These are phyloP conservation scores for Venturia nashicola DNA, from an alignment of 2,329 filamentous ascomycete genomes.

Conservation along the genomic window DNA sequence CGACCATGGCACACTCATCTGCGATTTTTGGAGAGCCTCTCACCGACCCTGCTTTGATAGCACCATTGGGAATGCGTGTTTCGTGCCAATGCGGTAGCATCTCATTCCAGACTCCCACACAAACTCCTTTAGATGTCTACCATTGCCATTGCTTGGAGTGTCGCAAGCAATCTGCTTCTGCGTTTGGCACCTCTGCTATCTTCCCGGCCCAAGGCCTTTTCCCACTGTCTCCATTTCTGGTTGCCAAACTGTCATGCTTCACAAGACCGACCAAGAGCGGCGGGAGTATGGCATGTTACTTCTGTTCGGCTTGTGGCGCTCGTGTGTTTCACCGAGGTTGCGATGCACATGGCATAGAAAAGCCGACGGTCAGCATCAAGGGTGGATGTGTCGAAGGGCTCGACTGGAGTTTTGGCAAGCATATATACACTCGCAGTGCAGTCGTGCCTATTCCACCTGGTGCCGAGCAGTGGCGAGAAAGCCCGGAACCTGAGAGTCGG, in stretches of 20 bases:
- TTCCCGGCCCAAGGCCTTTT: slow-evolving; percentile 46
- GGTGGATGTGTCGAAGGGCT: slow-evolving; percentile 11
- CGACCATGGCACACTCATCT: background rate
- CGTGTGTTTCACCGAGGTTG: slow-evolving; percentile 8
- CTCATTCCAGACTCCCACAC: slow-evolving; percentile 47
- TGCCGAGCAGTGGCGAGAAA: slow-evolving; percentile 5
- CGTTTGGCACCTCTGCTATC: slow-evolving; percentile 57
- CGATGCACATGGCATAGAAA: background rate
- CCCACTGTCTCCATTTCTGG: slow-evolving; percentile 33
- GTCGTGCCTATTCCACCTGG: slow-evolving; percentile 9
- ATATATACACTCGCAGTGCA: slow-evolving; percentile 9
- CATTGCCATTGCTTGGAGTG: slow-evolving; percentile 61
- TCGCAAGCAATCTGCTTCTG: slow-evolving; percentile 51
- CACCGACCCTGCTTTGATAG: background rate
- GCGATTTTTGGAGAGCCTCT: background rate
- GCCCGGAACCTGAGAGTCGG: slow-evolving; percentile 1
- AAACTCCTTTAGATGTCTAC: slow-evolving; percentile 51
- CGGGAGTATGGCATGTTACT: slow-evolving; percentile 49
- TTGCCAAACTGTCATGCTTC: slow-evolving; percentile 35
- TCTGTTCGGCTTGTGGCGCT: slow-evolving; percentile 32
- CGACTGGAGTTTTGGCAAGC: slow-evolving; percentile 9
- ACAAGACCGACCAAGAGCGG: slow-evolving; percentile 48
- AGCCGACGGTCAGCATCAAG: slow-evolving; percentile 10
- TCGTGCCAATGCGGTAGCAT: slow-evolving; percentile 53
- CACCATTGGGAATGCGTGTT: background rate